Evolutionary conservation across 129 eudicot genomes (phyloP).

Genomic region (Escallonia herrerae): DNA sequence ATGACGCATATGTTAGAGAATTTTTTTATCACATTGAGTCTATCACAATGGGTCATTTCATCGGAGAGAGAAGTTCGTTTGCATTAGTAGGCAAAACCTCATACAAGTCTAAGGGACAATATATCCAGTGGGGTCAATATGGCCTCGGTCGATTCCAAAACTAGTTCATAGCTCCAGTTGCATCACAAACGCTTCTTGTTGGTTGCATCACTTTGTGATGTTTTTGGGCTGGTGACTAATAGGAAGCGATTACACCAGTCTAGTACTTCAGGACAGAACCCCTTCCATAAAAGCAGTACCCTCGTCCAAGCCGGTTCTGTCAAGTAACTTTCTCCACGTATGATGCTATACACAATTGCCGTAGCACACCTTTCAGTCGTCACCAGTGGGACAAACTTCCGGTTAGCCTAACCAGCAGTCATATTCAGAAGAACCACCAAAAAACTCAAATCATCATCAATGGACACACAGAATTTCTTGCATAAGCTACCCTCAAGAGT

Average conservation of each 20-base stretch:
- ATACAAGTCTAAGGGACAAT: no score
- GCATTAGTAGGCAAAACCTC: no score
- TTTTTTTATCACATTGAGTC: no score
- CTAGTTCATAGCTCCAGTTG: background rate
- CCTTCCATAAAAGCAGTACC: constrained; percentile 15
- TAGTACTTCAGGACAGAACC: constrained; percentile 19
- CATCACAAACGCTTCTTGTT: constrained; percentile 20
- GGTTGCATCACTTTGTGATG: constrained; percentile 26
- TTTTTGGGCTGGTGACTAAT: constrained; percentile 24
- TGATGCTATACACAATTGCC: constrained; percentile 29
- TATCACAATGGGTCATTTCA: no score
- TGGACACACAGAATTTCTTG: background rate
- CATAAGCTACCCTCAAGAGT: no score
- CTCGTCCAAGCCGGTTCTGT: constrained; percentile 36
- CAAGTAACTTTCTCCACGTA: constrained; percentile 39
- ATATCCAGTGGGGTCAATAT: no score
- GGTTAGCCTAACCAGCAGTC: constrained; percentile 16
- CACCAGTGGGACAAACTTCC: constrained; percentile 22
- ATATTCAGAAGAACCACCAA: background rate
- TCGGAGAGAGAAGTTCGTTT: no score
- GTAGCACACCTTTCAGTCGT: constrained; percentile 27
- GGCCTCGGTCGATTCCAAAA: no score
- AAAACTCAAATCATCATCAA: no score
- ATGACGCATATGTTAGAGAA: no score
- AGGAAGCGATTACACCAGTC: constrained; percentile 32